phyloP scores from a whole-genome alignment of 2,329 filamentous ascomycete species.

The Helicocarpus griseus region DNA sequence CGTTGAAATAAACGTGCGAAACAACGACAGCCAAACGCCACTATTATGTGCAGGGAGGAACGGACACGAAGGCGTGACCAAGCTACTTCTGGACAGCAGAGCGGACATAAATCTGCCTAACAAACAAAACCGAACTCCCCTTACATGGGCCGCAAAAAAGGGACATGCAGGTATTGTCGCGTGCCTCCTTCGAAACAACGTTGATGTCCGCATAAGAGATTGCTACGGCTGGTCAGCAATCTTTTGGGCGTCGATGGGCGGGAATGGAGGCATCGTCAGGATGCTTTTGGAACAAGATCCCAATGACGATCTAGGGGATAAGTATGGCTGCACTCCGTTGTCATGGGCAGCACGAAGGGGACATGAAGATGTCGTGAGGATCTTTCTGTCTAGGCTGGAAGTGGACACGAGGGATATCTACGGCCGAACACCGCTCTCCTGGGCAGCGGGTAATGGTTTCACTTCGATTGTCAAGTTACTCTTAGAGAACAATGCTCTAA shows the following conservation, averaged over 20 bases:
- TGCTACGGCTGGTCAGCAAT: neutral
- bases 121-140: conserved; percentile 2
- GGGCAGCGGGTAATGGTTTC: neutral
- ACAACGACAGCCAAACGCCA: conserved; percentile 3
- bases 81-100: neutral
- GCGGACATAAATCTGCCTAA: neutral
- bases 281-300: neutral
- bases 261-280: neutral
- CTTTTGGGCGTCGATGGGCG: neutral
- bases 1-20: neutral
- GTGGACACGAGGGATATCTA: conserved; percentile 1
- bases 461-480: neutral
- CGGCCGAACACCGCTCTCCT: neutral
- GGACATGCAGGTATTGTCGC: neutral
- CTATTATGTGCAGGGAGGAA: neutral
- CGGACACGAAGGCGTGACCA: neutral
- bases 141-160: neutral
- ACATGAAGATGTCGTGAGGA: neutral
- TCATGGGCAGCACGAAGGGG: neutral
- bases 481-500: neutral
- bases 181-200: neutral
- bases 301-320: neutral
- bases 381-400: neutral
- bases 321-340: neutral
- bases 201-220: neutral